A percentile compares a stretch with the other conserved stretches of the same genome.
Evolutionary conservation across 805 yeast species (phyloP).

Genomic region (Monosporozyma aquatica): DNA sequence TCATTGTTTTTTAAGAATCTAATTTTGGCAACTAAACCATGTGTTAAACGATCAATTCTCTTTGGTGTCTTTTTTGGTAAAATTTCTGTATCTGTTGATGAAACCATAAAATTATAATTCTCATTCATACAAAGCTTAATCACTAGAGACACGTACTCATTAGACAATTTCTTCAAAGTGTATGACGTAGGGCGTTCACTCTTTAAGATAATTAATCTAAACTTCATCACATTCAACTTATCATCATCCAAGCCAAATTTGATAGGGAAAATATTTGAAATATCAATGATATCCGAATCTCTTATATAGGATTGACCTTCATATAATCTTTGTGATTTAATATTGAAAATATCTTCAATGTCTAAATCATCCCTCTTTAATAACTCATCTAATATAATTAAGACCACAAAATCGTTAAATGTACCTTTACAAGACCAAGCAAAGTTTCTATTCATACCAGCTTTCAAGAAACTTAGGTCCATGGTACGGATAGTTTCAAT

Average conservation of each 20-base stretch:
- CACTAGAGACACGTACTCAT: constrained; percentile 11
- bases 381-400: constrained; percentile 20
- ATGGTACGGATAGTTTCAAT: constrained; percentile 1
- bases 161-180: constrained; percentile 11
- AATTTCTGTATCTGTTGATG: constrained; percentile 2
- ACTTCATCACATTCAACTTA: constrained; percentile 9
- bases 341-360: constrained; percentile 20
- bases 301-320: constrained; percentile 3
- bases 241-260: constrained; percentile 11
- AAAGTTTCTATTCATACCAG: constrained; percentile 26
- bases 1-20: constrained; percentile 18
- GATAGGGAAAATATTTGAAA: constrained; percentile 15
- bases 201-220: constrained; percentile 15
- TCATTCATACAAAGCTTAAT: constrained; percentile 15
- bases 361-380: constrained; percentile 17
- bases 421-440: constrained; percentile 26
- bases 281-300: constrained; percentile 16
- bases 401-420: constrained; percentile 18
- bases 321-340: constrained; percentile 12
- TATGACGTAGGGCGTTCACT: constrained; percentile 14
- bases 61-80: constrained; percentile 10
- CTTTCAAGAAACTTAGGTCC: constrained; percentile 18
- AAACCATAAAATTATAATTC: constrained; percentile 4
- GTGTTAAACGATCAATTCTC: constrained; percentile 18
- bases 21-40: constrained; percentile 12